Base-by-base conservation (phyloP, 2,329 filamentous ascomycete genomes). In the Mycosphaerella arachidis region DNA sequence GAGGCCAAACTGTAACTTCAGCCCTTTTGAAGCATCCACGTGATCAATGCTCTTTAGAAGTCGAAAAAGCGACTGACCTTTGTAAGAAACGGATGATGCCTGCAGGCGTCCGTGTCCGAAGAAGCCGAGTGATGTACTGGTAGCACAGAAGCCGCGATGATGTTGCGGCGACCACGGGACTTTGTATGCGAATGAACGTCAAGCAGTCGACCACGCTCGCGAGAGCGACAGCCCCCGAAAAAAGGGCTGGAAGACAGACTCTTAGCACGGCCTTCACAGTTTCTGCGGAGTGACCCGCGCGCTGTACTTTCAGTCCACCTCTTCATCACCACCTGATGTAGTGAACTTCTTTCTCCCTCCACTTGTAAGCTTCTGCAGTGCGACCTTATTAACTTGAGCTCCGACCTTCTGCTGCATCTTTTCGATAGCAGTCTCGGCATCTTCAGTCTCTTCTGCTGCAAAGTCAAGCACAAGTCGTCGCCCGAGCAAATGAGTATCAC, bases 381-480 rank as follows among this genome's bases (percentile, higher is more conserved):
- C 90, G 71, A 97, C 89, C 78, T 92, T 94, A 79, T 95, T 90
- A 74, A 90, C 85, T 78, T 97, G 93, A 62, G 88, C 86, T 63
- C 90, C 90, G 72, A 95, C 89, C 83, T 97, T 99, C 82, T 90
- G 90, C 78, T 96, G 91, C 89, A 99, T 96, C 79, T 91, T 93
- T 74, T 90, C 88, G 73, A 99, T 94, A 78, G 97, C 92, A 76
- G 92, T 91, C 79, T 99, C 94, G 3, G 94, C 88, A 78, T 97
- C 92, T 67, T 94, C 82, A 43, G 90, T 84, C 70, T 97, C 94
- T 65, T 88, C 90, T 70, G 91, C 88, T 43, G 92, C 93, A 78
- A 92, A 97, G 73, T 97, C 91, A 63, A 99, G 82, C 57, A 97
- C 91, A 69, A 99, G 82, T 71, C 89, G 87, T 62, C 94, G 86